These are phyloP conservation scores for Cladosporium sp. DNA, from an alignment of 2,329 filamentous ascomycete species.

Conservation along the genomic window DNA sequence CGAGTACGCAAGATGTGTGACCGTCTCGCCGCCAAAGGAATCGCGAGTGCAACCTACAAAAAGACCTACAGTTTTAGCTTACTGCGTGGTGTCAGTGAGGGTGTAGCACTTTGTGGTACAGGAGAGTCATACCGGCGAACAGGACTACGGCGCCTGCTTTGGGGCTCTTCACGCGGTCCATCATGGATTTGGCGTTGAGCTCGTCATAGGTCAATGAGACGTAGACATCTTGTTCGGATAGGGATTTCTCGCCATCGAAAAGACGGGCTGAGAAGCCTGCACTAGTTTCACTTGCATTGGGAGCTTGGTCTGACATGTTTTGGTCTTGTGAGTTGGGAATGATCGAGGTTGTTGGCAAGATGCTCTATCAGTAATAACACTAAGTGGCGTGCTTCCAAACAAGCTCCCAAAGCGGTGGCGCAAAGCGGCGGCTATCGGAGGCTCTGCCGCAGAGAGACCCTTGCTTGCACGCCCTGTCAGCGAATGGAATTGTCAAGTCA, in stretches of 20 bases:
- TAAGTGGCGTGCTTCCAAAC: neutral
- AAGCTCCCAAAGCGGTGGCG: constrained; percentile 11
- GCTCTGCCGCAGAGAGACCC: neutral
- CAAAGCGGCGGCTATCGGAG: constrained; percentile 12
- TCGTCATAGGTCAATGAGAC: constrained; percentile 67
- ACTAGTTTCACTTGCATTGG: neutral
- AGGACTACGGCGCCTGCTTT: constrained; percentile 75
- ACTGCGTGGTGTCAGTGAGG: constrained; percentile 18
- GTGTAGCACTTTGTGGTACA: constrained; percentile 13
- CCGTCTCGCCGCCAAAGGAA: constrained; percentile 69
- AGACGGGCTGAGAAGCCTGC: constrained; percentile 13
- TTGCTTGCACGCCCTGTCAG: constrained; percentile 14
- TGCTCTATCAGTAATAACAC: neutral
- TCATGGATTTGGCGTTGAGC: constrained; percentile 60
- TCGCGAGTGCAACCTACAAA: constrained; percentile 61
- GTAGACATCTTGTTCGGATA: constrained; percentile 54
- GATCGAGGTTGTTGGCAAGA: neutral
- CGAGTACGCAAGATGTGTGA: constrained; percentile 73
- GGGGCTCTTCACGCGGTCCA: constrained; percentile 70
- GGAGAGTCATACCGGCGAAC: constrained; percentile 62
- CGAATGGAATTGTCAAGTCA: constrained; percentile 14
- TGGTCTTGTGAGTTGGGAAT: neutral
- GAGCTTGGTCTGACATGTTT: neutral
- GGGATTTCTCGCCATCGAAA: constrained; percentile 35
- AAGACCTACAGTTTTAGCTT: constrained; percentile 36